Percentiles rank a stretch among this genome's conserved stretches.
phyloP scores from a whole-genome alignment of 2,329 filamentous ascomycete species.

The Colletotrichum sublineola region DNA sequence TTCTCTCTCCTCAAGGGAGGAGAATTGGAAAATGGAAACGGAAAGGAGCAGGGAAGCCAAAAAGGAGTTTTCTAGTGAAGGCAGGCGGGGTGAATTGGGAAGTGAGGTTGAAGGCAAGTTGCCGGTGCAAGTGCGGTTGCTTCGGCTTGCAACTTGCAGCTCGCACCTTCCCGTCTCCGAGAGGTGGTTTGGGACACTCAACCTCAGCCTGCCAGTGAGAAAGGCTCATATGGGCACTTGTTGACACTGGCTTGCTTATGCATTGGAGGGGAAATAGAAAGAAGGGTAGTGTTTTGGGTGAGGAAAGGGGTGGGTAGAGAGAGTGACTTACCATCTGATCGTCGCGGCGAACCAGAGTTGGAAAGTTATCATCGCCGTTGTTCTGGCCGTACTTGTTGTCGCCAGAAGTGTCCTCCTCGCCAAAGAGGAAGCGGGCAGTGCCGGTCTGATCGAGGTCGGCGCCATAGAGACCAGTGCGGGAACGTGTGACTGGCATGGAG shows the following conservation, averaged over 20 bases:
- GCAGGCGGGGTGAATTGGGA: slow-evolving; percentile 19
- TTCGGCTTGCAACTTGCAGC: slow-evolving; percentile 19
- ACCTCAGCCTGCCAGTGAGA: not conserved
- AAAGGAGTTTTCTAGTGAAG: slow-evolving; percentile 2
- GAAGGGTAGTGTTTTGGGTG: not conserved
- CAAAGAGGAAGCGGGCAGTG: slow-evolving; percentile 87
- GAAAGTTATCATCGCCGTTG: slow-evolving; percentile 86
- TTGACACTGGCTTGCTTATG: slow-evolving; percentile 21
- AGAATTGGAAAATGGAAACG: not conserved
- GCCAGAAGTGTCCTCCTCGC: slow-evolving; percentile 78
- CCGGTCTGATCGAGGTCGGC: slow-evolving; percentile 85
- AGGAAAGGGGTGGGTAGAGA: not conserved
- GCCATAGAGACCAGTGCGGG: slow-evolving; percentile 76
- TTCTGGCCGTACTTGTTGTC: slow-evolving; percentile 78
- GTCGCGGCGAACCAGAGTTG: slow-evolving; percentile 80
- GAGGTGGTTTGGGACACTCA: not conserved
- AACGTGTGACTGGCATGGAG: slow-evolving; percentile 88
- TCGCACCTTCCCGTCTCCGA: slow-evolving; percentile 20
- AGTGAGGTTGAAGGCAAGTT: slow-evolving; percentile 30
- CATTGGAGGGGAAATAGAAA: not conserved
- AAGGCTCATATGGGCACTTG: not conserved
- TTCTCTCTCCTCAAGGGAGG: not conserved
- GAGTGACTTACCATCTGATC: slow-evolving; percentile 66
- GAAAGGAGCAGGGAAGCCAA: not conserved
- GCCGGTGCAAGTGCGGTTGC: not conserved